Base-by-base conservation (phyloP, 768 basidiomycete species). In the Phlebiopsis gigantea region DNA sequence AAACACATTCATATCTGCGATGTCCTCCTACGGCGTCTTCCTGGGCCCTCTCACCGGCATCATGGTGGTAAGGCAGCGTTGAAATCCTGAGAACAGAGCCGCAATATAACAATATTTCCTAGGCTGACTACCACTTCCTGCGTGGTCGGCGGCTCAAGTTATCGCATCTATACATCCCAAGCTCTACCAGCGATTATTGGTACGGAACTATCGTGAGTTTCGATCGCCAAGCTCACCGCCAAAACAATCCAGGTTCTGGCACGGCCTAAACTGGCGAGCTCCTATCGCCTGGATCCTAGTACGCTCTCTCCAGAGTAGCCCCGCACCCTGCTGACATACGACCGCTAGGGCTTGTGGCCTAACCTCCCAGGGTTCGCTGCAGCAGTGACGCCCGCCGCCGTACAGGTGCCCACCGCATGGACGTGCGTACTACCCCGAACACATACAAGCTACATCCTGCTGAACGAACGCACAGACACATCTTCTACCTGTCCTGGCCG, bases 31-130 rank as follows among this genome's bases (percentile, higher is more conserved):
- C 46, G 69, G 66, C 0, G 68, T 69, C 7, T 71, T 71, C 49
- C 62, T 71, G 19, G 69, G 69, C 2, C 69, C 70, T 9, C 57
- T 70, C 7, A 67, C 69, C 1, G 70, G 70, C 2, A 70, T 71
- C 47, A 71, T 70, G 69, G 49, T 69, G 22, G 70, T 71, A 34
- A 9, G 63, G 60, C n/a, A n/a, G n/a, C 17, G 8, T 10, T 21
- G 45, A 29, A 26, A 19, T 61, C 24, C 19, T 41, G 19, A 34
- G 15, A n/a, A n/a, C n/a, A n/a, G n/a, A n/a, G n/a, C n/a, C n/a
- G n/a, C n/a, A n/a, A n/a, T n/a, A n/a, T n/a, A n/a, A n/a, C n/a
- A n/a, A n/a, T n/a, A n/a, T 24, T 24, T 49, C 6, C 28, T 46
- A 70, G 68, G 63, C 60, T 5, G 70, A 71, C 48, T 70, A 69